Base-by-base conservation (phyloP, 768 basidiomycete species). In the Lyophyllum semitale region DNA sequence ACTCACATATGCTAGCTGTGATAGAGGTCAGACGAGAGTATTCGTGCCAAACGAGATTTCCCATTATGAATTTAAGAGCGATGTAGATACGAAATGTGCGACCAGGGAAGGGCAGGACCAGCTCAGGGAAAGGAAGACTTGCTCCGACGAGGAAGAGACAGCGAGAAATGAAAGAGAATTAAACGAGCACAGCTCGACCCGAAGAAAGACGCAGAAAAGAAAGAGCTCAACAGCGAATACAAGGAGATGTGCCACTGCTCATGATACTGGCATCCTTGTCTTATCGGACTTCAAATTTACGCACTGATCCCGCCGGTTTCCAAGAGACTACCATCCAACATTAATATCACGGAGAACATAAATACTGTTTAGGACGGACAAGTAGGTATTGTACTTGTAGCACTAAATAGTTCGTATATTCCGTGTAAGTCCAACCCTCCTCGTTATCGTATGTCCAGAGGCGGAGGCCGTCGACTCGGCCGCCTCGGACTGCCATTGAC, bases 21-120 rank as follows among this genome's bases (percentile, higher is more conserved):
- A 92, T 78, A 37, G 88, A 73, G 61, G 91, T 77, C 51, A 79
- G 77, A 59, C 89, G 89, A 62, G 84, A 76, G 68, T 89, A 84
- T 62, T 91, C 83, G 71, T 91, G 85, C 91, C 91, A 92, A 62
- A 93, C 71, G 60, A 94, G 79, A 46, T 84, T 85, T 59, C 91
- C 92, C 92, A 93, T 94, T 59, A 58, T 71, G 33, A 27, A 20
- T 58, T 51, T 33, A 49, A 45, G 33, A 35, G 42, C 11, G 35
- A 22, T 45, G 45, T 18, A 44, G 43, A 9, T n/a, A 18, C 17
- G 50, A 53, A 52, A 54, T 51, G 49, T 48, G 53, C 22, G 48
- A 42, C 45, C 42, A 42, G 27, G 57, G 53, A 54, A 58, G 57
- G 37, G 51, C 51, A 61, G 52, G 46, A 65, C 55, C 55, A 45